These are phyloP conservation scores for Coprinopsis strossmayeri DNA, from an alignment of 768 basidiomycete species.

Conservation along the genomic window DNA sequence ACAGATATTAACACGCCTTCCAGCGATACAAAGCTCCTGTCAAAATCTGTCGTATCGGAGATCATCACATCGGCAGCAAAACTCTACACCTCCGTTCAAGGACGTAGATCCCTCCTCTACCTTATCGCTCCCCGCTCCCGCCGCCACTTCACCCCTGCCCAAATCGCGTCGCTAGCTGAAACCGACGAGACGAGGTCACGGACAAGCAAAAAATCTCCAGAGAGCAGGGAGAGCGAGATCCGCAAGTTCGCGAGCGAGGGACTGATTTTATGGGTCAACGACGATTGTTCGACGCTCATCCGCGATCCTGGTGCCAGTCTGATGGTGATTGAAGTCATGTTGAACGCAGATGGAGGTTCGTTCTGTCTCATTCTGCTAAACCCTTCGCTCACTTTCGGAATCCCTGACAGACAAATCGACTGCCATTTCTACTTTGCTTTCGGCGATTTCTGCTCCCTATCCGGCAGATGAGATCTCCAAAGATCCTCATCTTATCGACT, in stretches of 20 bases:
- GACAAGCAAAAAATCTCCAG: slow-evolving; percentile 81
- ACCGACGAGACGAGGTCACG: slow-evolving; percentile 60
- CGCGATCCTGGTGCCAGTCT: slow-evolving; percentile 78
- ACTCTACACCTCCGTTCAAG: slow-evolving; percentile 59
- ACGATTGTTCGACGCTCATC: slow-evolving; percentile 36
- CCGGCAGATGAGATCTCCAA: slow-evolving; percentile 40
- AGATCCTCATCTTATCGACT: slow-evolving; percentile 64
- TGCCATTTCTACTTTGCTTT: slow-evolving; percentile 55
- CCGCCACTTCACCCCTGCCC: slow-evolving; percentile 82
- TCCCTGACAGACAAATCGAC: slow-evolving; percentile 62
- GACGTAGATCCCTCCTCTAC: slow-evolving; percentile 78
- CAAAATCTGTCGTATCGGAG: slow-evolving; percentile 71
- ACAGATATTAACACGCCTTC: background rate
- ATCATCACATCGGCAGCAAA: slow-evolving; percentile 54
- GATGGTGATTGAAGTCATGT: slow-evolving; percentile 75
- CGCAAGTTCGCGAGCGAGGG: slow-evolving; percentile 66
- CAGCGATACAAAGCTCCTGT: slow-evolving; percentile 87
- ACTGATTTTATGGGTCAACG: slow-evolving; percentile 65
- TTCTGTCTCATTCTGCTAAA: slow-evolving; percentile 6
- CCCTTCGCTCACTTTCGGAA: slow-evolving; percentile 1
- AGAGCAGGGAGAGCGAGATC: slow-evolving; percentile 62
- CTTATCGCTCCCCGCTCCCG: slow-evolving; percentile 77
- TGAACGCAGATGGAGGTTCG: slow-evolving; percentile 80
- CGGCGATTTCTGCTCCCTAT: slow-evolving; percentile 48
- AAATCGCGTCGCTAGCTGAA: slow-evolving; percentile 63